Percentiles rank a stretch among this genome's conserved stretches.
phyloP scores from a whole-genome alignment of 2,329 filamentous ascomycete genomes.

The Endothia cerciana region DNA sequence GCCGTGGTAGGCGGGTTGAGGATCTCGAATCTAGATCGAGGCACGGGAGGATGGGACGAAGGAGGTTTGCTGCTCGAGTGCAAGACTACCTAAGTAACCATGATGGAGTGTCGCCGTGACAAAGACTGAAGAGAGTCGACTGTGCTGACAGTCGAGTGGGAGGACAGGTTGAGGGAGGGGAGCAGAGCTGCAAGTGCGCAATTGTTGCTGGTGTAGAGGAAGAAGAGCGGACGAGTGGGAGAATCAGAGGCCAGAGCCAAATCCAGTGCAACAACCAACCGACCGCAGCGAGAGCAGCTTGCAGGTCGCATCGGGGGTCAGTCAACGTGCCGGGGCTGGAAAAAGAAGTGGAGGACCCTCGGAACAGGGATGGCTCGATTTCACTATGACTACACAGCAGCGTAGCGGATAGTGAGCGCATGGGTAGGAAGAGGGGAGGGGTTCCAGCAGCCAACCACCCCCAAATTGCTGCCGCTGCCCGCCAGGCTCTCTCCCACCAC shows the following conservation, averaged over 20 bases:
- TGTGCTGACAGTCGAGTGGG: slow-evolving; percentile 9
- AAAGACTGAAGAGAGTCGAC: slow-evolving; percentile 15
- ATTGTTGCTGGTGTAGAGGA: slow-evolving; percentile 11
- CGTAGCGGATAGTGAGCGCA: neutral
- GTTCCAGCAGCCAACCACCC: no score
- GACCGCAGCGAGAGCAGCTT: slow-evolving; percentile 17
- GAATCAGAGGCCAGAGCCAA: slow-evolving; percentile 22
- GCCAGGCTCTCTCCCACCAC: no score
- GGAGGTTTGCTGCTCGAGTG: slow-evolving; percentile 27
- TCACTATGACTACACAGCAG: neutral
- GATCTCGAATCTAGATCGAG: slow-evolving; percentile 19
- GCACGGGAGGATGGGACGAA: slow-evolving; percentile 20
- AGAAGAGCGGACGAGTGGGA: slow-evolving; percentile 26
- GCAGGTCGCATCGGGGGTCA: slow-evolving; percentile 22
- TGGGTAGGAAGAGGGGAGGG: neutral
- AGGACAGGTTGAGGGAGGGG: slow-evolving; percentile 21
- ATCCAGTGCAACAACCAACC: slow-evolving; percentile 12
- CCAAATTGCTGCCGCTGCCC: neutral
- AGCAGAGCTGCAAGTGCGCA: slow-evolving; percentile 8
- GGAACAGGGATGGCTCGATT: slow-evolving; percentile 13
- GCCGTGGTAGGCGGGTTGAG: slow-evolving; percentile 19
- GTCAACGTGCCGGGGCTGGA: slow-evolving; percentile 21
- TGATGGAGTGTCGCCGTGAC: slow-evolving; percentile 11
- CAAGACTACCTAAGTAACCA: slow-evolving; percentile 14
- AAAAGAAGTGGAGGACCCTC: slow-evolving; percentile 18